These are phyloP conservation scores for Aspergillus campestris DNA, from an alignment of 495 filamentous ascomycete species.

Conservation along the genomic window DNA sequence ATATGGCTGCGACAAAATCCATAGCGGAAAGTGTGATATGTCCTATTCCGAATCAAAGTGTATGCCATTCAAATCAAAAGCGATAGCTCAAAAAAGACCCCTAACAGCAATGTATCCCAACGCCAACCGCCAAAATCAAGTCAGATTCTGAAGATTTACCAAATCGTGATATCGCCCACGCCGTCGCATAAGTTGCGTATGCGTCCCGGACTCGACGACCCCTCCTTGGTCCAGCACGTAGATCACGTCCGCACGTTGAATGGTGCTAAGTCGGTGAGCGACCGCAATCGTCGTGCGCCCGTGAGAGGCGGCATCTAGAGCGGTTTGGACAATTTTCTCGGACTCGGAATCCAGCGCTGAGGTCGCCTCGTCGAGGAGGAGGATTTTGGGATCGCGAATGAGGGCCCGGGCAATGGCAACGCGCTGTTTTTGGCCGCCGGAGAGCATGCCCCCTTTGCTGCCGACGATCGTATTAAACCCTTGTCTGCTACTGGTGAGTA, in stretches of 20 bases:
- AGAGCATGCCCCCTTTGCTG: slow-evolving; percentile 67
- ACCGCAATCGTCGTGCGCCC: slow-evolving; percentile 74
- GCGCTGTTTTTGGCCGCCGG: slow-evolving; percentile 79
- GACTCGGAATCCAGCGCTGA: slow-evolving; percentile 72
- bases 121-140: not conserved
- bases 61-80: too few species aligned
- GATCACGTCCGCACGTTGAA: slow-evolving; percentile 75
- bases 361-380: slow-evolving; percentile 77
- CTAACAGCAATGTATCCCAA: too few species aligned
- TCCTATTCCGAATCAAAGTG: too few species aligned
- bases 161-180: slow-evolving; percentile 67
- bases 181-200: slow-evolving; percentile 54
- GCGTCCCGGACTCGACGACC: slow-evolving; percentile 65
- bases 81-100: too few species aligned
- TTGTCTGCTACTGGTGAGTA: slow-evolving; percentile 33
- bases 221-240: slow-evolving; percentile 71
- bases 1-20: too few species aligned
- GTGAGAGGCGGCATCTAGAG: slow-evolving; percentile 63
- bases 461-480: slow-evolving; percentile 70
- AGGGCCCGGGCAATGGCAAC: slow-evolving; percentile 72
- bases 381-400: slow-evolving; percentile 58
- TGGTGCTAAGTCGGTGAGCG: slow-evolving; percentile 69
- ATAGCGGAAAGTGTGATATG: too few species aligned
- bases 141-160: slow-evolving; percentile 70
- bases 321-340: slow-evolving; percentile 74